Evolutionary conservation across 2,329 filamentous ascomycete genomes (phyloP).

Genomic region (Stemphylium lycopersici): DNA sequence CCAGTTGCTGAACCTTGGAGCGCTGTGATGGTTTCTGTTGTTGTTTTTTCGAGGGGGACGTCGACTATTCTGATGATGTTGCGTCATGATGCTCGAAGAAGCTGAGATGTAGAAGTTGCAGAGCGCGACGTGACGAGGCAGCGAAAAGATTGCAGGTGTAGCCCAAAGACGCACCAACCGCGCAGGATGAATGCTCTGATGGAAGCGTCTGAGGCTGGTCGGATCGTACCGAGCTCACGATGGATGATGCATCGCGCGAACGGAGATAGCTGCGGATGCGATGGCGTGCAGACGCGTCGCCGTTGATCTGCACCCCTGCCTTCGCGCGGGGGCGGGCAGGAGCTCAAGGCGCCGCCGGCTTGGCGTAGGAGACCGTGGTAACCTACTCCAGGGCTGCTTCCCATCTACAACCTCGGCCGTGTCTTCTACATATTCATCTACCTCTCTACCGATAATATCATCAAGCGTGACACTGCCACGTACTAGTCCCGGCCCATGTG

Average conservation of each 20-base stretch:
- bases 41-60: background rate
- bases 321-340: background rate
- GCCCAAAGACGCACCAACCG: too few species aligned
- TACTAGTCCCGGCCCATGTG: background rate
- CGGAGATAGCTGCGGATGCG: too few species aligned
- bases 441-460: background rate
- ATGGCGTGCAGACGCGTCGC: too few species aligned
- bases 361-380: background rate
- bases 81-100: conserved; percentile 1
- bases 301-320: background rate
- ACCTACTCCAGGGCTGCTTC: background rate
- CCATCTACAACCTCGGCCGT: background rate
- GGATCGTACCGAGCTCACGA: too few species aligned
- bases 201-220: too few species aligned
- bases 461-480: background rate
- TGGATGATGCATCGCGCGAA: too few species aligned
- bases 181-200: too few species aligned
- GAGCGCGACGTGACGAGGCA: background rate
- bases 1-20: background rate
- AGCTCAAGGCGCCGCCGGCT: background rate
- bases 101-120: background rate
- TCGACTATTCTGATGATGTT: background rate
- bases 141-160: too few species aligned
- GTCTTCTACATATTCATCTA: background rate
- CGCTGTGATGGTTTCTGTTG: background rate